Conservation (phyloP, 2,329 filamentous ascomycete genomes). For the Emmonsiellopsis sp. region DNA sequence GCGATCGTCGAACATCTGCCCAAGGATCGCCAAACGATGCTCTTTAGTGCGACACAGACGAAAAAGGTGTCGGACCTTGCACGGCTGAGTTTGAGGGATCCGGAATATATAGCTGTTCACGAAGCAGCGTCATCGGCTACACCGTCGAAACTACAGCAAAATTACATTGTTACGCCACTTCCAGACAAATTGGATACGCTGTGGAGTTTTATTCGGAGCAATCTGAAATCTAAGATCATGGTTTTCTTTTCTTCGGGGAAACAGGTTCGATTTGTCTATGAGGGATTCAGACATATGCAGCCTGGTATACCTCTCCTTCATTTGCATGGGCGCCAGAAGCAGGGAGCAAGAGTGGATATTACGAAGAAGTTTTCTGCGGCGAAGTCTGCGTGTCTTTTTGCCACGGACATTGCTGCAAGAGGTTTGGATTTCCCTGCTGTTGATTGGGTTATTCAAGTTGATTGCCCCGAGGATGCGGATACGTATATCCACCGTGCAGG, state of each 20-base stretch:
- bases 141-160: conserved; percentile 75
- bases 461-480: conserved; percentile 91
- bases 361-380: conserved; percentile 72
- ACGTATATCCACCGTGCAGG: conserved; percentile 97
- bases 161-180: conserved; percentile 79
- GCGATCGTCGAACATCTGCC: conserved; percentile 89
- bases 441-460: conserved; percentile 98
- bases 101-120: conserved; percentile 92
- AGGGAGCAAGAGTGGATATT: conserved; percentile 77
- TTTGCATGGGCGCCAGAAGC: conserved; percentile 88
- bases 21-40: conserved; percentile 73
- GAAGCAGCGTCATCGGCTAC: conserved; percentile 72
- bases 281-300: conserved; percentile 84
- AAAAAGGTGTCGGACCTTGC: conserved; percentile 89
- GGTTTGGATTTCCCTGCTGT: conserved; percentile 94
- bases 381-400: conserved; percentile 80
- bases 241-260: conserved; percentile 94
- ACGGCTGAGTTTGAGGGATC: conserved; percentile 75
- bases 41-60: conserved; percentile 95
- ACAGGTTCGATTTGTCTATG: conserved; percentile 92
- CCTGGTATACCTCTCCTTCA: conserved; percentile 90
- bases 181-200: conserved; percentile 84
- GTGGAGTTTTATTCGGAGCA: conserved; percentile 84
- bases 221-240: conserved; percentile 87
- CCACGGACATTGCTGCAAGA: conserved; percentile 88